A percentile compares a stretch with the other conserved stretches of the same genome.
phyloP scores from a whole-genome alignment of 208 protist genomes.

The Novymonas esmeraldas region DNA sequence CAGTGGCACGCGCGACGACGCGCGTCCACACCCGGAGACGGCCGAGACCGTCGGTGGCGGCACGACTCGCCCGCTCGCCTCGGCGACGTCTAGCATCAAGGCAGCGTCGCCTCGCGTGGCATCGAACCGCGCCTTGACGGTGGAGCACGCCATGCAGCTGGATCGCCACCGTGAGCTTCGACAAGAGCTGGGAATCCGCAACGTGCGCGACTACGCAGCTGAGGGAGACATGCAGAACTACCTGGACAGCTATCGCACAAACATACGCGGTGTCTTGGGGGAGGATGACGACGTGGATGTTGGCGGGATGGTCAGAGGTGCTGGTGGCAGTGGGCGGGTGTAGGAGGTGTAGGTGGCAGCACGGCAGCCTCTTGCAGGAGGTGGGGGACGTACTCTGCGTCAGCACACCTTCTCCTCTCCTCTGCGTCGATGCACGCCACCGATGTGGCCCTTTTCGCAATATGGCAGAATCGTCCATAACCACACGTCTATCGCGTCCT shows the following conservation, averaged over 20 bases:
- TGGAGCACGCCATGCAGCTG: constrained; percentile 33
- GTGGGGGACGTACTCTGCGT: too few species aligned
- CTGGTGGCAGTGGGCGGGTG: too few species aligned
- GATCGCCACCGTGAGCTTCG: constrained; percentile 24
- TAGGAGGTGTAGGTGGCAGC: too few species aligned
- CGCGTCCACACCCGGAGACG: neutral
- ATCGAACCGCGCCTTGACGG: constrained; percentile 5
- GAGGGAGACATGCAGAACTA: constrained; percentile 40
- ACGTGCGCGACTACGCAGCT: constrained; percentile 34
- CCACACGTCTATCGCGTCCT: neutral
- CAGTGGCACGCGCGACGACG: neutral
- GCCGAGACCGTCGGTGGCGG: neutral
- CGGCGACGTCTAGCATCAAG: neutral
- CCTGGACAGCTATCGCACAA: constrained; percentile 22
- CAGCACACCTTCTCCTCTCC: too few species aligned
- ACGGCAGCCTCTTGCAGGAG: too few species aligned
- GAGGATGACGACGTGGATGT: neutral
- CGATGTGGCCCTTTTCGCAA: too few species aligned
- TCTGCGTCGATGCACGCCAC: too few species aligned
- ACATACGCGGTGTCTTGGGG: constrained; percentile 8
- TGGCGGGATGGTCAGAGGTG: too few species aligned
- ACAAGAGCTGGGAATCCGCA: constrained; percentile 26
- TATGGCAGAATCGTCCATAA: too few species aligned
- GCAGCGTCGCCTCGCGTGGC: neutral
- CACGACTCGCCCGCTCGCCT: neutral